Evolutionary conservation across 192 early-diverging fungal species (phyloP), one percentile per base, ranked within the genome.

Genomic region (Chytriomyces hyalinus): DNA sequence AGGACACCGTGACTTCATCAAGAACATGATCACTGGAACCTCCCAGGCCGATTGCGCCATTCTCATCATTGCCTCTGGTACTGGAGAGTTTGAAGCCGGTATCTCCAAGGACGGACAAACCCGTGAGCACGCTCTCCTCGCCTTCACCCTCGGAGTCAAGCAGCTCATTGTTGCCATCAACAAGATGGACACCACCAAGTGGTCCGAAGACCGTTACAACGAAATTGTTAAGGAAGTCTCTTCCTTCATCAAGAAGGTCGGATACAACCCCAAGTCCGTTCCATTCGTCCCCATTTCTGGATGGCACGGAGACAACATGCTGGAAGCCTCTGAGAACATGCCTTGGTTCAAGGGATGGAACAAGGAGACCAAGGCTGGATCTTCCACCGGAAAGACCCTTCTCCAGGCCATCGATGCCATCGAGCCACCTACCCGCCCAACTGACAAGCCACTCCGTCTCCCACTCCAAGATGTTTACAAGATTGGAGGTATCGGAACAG

Each of bases 1-100:
- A 66, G 97, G 97, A 66, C 97, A 98, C 92, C 92, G 97, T 88
- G 97, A 98, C 91, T 98, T 98, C 93, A 97, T 98, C 91, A 97
- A 97, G 84, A 88, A 88, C 87, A 88, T 89, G 88, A 89, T 89
- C 85, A 95, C 97, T 87, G 97, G 97, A 91, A 94, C 97, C 82
- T 95, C 94, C 78, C 95, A 96, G 91, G 97, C 96, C 75, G 97
- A 98, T 83, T 95, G 94, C 85, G 97, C 92, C 86, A 92, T 98
- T 81, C 93, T 98, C 82, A 95, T 97, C 79, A 93, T 97, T 87
- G 92, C 92, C 81, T 92, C 90, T 80, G 94, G 93, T 91, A 88
- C 87, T 85, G 94, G 95, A 92, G 90, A 91, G 83, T 92, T 92
- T 83, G 94, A 97, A 89, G 94, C 94, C 89, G 95, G 95, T 95